Percentiles rank a stretch among this genome's conserved stretches.
Evolutionary conservation across 768 basidiomycete species (phyloP).

Genomic region (Trametes cubensis): DNA sequence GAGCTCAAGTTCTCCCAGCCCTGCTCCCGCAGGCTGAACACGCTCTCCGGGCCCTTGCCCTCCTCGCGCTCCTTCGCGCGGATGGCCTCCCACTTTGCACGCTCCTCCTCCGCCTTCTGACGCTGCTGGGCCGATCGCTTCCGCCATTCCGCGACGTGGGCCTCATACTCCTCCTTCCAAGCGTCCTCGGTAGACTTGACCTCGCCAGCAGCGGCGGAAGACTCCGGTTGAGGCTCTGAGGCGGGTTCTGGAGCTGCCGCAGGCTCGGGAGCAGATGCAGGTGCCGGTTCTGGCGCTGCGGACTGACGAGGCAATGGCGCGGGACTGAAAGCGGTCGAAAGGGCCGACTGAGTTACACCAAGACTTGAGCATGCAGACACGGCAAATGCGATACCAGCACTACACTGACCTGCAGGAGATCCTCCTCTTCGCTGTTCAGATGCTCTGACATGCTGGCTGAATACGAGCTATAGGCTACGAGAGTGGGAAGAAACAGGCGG

Average conservation of each 20-base stretch:
- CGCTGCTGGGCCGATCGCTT: slow-evolving; percentile 71
- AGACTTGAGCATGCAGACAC: neutral
- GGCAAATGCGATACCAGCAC: neutral
- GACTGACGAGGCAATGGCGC: slow-evolving; percentile 29
- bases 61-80: slow-evolving; percentile 52
- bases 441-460: slow-evolving; percentile 29
- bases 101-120: slow-evolving; percentile 73
- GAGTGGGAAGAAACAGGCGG: neutral
- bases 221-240: slow-evolving; percentile 3
- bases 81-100: slow-evolving; percentile 70
- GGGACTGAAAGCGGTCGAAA: slow-evolving; percentile 35
- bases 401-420: slow-evolving; percentile 32
- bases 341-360: slow-evolving; percentile 29
- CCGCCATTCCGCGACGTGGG: slow-evolving; percentile 71
- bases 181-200: slow-evolving; percentile 40
- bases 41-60: slow-evolving; percentile 26
- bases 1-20: slow-evolving; percentile 41
- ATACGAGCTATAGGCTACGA: neutral
- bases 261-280: slow-evolving; percentile 14
- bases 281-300: slow-evolving; percentile 11
- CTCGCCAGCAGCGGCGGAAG: slow-evolving; percentile 19
- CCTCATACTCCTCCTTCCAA: slow-evolving; percentile 73
- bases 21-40: slow-evolving; percentile 35
- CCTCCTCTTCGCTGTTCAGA: slow-evolving; percentile 32
- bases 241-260: slow-evolving; percentile 3